These are phyloP conservation scores for Polychytrium aggregatum DNA, from an alignment of 192 early-diverging fungal genomes.

Conservation along the genomic window DNA sequence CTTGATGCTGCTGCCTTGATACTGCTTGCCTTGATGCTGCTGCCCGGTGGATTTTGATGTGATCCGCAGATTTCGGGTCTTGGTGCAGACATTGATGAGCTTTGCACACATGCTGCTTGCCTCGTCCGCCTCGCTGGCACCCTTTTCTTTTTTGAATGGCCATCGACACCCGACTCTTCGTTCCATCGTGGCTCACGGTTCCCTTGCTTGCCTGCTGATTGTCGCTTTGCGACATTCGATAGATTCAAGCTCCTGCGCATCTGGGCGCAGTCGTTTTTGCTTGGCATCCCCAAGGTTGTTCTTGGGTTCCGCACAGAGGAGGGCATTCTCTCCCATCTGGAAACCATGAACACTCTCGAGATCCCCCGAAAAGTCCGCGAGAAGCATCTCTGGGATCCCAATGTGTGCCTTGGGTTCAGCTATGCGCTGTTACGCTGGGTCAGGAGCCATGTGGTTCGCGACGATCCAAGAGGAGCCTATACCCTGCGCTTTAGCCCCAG, in stretches of 20 bases:
- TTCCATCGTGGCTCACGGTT: neutral
- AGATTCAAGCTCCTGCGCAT: constrained; percentile 79
- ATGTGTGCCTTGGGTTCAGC: constrained; percentile 78
- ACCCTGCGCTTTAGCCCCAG: constrained; percentile 4
- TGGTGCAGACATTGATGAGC: too few species aligned
- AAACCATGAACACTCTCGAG: constrained; percentile 63
- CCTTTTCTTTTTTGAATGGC: too few species aligned
- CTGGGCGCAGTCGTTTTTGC: constrained; percentile 89
- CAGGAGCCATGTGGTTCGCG: constrained; percentile 7
- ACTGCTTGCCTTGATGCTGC: too few species aligned
- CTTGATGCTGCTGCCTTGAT: too few species aligned
- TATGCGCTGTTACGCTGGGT: constrained; percentile 41
- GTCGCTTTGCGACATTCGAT: neutral
- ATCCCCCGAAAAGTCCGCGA: constrained; percentile 69
- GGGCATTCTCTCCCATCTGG: constrained; percentile 41
- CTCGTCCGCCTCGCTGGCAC: too few species aligned
- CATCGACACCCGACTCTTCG: neutral
- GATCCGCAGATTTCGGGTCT: too few species aligned
- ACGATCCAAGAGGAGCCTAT: constrained; percentile 17
- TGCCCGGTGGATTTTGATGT: too few species aligned
- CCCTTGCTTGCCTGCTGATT: too few species aligned
- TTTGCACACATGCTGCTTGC: too few species aligned
- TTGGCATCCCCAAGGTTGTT: constrained; percentile 72
- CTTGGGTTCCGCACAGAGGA: constrained; percentile 76
- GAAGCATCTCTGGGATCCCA: constrained; percentile 67